Percentiles rank a stretch among this genome's conserved stretches.
Evolutionary conservation across 2,329 filamentous ascomycete genomes (phyloP).

Genomic region (Pestalotiopsis sp.): DNA sequence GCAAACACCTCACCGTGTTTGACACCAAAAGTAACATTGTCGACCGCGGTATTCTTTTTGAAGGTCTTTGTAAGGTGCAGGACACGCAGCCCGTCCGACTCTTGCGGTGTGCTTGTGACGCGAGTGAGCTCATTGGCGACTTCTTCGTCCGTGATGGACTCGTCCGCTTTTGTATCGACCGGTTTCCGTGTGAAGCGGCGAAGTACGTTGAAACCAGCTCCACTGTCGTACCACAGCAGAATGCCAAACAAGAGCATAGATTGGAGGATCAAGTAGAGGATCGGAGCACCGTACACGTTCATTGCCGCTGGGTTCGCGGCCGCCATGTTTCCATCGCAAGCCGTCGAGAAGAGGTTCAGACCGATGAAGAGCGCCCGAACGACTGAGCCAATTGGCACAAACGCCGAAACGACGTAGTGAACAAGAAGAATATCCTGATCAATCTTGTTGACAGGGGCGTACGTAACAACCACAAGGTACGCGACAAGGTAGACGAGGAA

Average conservation of each 20-base stretch:
- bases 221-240: constrained; percentile 80
- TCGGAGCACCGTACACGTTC: constrained; percentile 78
- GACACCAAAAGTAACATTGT: constrained; percentile 85
- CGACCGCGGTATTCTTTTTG: constrained; percentile 75
- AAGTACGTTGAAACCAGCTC: constrained; percentile 58
- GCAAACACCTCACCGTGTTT: constrained; percentile 83
- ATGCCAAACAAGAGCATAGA: constrained; percentile 70
- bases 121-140: constrained; percentile 66
- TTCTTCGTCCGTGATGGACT: constrained; percentile 54
- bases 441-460: constrained; percentile 69
- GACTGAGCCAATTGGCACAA: constrained; percentile 79
- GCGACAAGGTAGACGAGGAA: constrained; percentile 74
- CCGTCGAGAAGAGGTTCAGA: constrained; percentile 81
- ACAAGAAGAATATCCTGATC: constrained; percentile 69
- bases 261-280: constrained; percentile 80
- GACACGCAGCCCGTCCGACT: constrained; percentile 72
- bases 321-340: constrained; percentile 68
- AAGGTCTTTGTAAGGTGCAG: constrained; percentile 82
- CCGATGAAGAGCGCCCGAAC: constrained; percentile 74
- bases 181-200: constrained; percentile 34
- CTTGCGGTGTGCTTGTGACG: constrained; percentile 53
- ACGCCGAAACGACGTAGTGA: constrained; percentile 73
- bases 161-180: constrained; percentile 28
- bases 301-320: constrained; percentile 72
- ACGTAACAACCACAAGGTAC: constrained; percentile 75